Evolutionary conservation across 495 filamentous ascomycete genomes (phyloP), one percentile per base, ranked within the genome.

Genomic region (Podospora comata): DNA sequence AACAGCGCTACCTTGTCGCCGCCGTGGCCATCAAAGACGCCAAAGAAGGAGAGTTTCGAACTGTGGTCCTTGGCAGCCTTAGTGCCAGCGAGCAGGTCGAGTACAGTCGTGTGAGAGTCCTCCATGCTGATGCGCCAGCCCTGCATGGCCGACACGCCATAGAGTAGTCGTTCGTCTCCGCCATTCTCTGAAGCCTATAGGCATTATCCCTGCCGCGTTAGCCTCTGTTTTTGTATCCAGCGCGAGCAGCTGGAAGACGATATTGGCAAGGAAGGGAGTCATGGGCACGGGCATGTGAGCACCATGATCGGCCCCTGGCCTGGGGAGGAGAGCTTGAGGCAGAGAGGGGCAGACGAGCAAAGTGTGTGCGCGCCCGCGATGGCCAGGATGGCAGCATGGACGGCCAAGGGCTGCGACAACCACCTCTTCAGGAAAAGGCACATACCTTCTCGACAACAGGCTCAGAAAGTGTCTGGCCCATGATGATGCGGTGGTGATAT

Each of bases 81-180:
- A 58, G 83, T 82, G 65, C 83, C 81, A 68, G 89, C 86, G 73
- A 96, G 86, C 68, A 99, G 87, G 79, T 98, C 92, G 74, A 99
- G 90, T 30, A 97, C 79, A 23, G 90, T 85, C 53, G 92, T 91
- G 81, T 99, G 95, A 67, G 95, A 89, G 75, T 99, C 95, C 79
- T 99, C 95, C 95, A 99, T 99, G 80, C 92, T 96, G 79, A 98
- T 97, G 80, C 95, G 91, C 95, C 95, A 99, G 83, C 95, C 95
- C 81, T 99, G 95, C 95, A 99, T 99, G 79, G 92, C 92, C 71
- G 96, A 98, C 68, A 99, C 87, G 73, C 96, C 95, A 78, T 90
- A 99, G 70, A 94, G 78, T 75, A 96, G 87, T 77, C 92, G 89
- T 71, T 97, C 93, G 91, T 97, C 94, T 81, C 90, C 90, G 78